These are phyloP conservation scores for Colletotrichum gigasporum DNA, from an alignment of 2,329 filamentous ascomycete genomes.

Conservation along the genomic window DNA sequence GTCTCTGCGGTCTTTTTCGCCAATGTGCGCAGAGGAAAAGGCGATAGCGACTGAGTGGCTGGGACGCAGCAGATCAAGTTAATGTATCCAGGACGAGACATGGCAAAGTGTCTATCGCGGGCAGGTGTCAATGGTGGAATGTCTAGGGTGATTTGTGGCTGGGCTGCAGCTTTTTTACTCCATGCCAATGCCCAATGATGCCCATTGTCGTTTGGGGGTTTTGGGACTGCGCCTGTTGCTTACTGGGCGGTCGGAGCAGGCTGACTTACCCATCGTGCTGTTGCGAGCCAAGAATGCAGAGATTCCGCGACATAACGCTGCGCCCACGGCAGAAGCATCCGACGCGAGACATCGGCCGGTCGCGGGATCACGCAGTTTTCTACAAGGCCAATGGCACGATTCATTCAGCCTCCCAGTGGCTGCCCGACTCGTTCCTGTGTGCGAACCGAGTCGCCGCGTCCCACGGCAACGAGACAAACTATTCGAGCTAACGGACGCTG, in stretches of 20 bases:
- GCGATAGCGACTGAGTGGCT: background rate
- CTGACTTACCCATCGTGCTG: too few species aligned
- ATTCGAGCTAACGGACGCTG: slow-evolving; percentile 26
- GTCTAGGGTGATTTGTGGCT: background rate
- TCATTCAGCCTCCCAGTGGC: background rate
- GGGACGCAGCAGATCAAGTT: background rate
- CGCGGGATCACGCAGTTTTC: background rate
- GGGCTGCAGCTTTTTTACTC: background rate
- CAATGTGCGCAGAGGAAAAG: background rate
- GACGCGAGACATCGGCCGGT: background rate
- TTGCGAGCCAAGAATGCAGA: background rate
- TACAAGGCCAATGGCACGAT: background rate
- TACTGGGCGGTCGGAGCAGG: too few species aligned
- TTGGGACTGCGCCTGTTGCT: too few species aligned
- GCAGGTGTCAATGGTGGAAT: too few species aligned
- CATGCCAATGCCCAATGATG: background rate
- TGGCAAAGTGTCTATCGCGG: too few species aligned
- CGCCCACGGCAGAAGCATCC: background rate
- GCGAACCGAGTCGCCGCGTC: too few species aligned
- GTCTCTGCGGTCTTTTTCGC: background rate
- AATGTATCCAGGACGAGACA: background rate
- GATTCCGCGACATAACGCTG: background rate
- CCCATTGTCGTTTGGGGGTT: too few species aligned
- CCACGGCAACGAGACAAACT: background rate
- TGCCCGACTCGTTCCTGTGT: background rate